Evolutionary conservation across 176 grass and related monocot genomes (phyloP), one percentile per base, ranked within the genome.

Genomic region (Ananas comosus): DNA sequence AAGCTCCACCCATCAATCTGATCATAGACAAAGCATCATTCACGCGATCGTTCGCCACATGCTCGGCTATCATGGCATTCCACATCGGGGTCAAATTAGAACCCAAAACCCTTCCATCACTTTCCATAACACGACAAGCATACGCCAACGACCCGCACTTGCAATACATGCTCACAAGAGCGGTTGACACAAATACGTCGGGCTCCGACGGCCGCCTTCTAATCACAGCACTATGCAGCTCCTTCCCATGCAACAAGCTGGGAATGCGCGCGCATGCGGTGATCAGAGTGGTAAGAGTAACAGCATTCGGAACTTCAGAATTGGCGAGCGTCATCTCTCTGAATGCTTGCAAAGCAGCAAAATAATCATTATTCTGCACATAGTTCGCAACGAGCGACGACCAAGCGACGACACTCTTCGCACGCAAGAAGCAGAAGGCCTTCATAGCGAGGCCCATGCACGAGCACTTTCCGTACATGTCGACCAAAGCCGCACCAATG

Each of bases 371-470:
- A 24, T 48, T 61, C 13, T 64, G 70, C 53, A 80, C 69, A 73
- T 73, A 74, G n/a, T 59, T 80, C 11, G 78, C 57, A 7, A 74
- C 51, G 49, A 81, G 72, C 11, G 79, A 74, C 49, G 79, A 81
- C 70, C 71, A 81, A 51, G 78, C 58, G 22, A 80, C 78, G 22
- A 80, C 69, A 57, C 52, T 61, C 51, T 51, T 72, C 12, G 50
- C 17, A 28, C 11, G 70, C 29, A 70, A 19, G 9, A 21, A 81
- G 23, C 75, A 42, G 51, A 75, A 81, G 16, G 71, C 71, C 52
- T 50, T 56, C 58, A 19, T 48, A 48, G 64, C 49, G 13, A 51
- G 64, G 19, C 58, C 25, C 51, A 70, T 74, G 71, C 53, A 51
- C 11, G 53, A 64, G 19, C 71, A 75, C 23, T 67, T 75, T 19